Conservation (phyloP, 2,329 filamentous ascomycete species). For the Paramyrothecium sp. region DNA sequence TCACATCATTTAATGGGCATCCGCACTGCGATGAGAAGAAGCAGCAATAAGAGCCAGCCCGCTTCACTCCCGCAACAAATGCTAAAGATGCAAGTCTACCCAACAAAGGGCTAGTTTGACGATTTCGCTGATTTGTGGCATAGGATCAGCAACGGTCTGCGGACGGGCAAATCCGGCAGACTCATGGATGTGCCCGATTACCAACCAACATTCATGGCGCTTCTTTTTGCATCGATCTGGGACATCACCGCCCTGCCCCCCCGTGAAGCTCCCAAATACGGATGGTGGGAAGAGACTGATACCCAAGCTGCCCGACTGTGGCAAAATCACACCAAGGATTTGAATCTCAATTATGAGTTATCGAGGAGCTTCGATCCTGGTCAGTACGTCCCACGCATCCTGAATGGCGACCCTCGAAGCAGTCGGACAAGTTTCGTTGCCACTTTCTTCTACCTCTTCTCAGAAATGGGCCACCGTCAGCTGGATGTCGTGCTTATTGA, state of each 20-base stretch:
- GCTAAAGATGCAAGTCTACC: conserved; percentile 36
- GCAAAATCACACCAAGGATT: conserved; percentile 32
- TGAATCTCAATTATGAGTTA: conserved; percentile 35
- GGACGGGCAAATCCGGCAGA: conserved; percentile 35
- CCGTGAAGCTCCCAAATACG: conserved; percentile 31
- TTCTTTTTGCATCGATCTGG: conserved; percentile 43
- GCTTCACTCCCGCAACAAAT: conserved; percentile 39
- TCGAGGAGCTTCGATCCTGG: conserved; percentile 28
- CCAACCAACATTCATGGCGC: conserved; percentile 42
- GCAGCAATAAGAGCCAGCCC: conserved; percentile 13
- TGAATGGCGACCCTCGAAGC: conserved; percentile 32
- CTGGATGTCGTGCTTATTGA: conserved; percentile 42
- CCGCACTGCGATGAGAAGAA: conserved; percentile 22
- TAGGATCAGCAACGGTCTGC: conserved; percentile 39
- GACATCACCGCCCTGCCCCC: conserved; percentile 33
- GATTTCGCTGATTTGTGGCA: background rate
- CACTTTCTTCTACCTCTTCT: conserved; percentile 45
- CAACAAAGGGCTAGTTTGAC: background rate
- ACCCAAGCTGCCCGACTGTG: conserved; percentile 32
- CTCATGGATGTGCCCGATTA: conserved; percentile 39
- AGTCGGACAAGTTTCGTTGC: conserved; percentile 45
- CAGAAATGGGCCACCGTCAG: conserved; percentile 38
- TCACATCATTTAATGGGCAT: conserved; percentile 40
- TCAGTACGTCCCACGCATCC: conserved; percentile 29
- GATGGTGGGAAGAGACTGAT: conserved; percentile 34